Evolutionary conservation across 495 filamentous ascomycete species (phyloP), one percentile per base, ranked within the genome.

Genomic region (Parmelia sp.): DNA sequence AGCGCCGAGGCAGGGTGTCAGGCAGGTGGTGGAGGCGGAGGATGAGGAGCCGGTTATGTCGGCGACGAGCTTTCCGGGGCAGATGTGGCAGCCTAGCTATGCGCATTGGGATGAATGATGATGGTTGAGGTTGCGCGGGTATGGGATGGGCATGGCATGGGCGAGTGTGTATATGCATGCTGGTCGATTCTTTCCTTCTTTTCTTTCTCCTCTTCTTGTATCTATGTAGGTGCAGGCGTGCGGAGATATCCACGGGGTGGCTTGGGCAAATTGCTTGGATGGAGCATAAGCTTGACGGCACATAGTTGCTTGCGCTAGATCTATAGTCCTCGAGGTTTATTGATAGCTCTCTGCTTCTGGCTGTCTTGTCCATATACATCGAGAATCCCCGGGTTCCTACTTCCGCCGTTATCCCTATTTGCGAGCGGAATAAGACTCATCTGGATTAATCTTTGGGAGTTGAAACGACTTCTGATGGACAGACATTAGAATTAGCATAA

Each of bases 41-140:
- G 80, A 79, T 4, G 74, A 77, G 33, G 85, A 88, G 29, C 78
- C 79, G 51, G 78, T 82, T 39, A 93, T 93, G 90, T 88, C 80
- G 49, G 86, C 88, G 11, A 91, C 90, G 15, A 84, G 86, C 35
- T 93, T 91, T 71, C 90, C 90, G 4, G 90, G 89, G 2, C 88
- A 92, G 77, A 89, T 90, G 74, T 92, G 90, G 90, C 85, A 84
- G 72, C 89, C 89, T 29, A 67, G 72, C 42, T 59, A 67, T 59
- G 51, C 39, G 39, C 62, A 64, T 64, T 64, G 62, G 62, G 62
- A 64, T 11, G 62, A 56, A 1, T 55, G 57, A n/a, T 4, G 19
- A 23, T 21, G 21, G n/a, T n/a, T n/a, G n/a, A n/a, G n/a, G n/a
- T n/a, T n/a, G n/a, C n/a, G n/a, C n/a, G n/a, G n/a, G n/a, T n/a